phyloP scores from a whole-genome alignment of 768 basidiomycete genomes.

The Mycena venus region DNA sequence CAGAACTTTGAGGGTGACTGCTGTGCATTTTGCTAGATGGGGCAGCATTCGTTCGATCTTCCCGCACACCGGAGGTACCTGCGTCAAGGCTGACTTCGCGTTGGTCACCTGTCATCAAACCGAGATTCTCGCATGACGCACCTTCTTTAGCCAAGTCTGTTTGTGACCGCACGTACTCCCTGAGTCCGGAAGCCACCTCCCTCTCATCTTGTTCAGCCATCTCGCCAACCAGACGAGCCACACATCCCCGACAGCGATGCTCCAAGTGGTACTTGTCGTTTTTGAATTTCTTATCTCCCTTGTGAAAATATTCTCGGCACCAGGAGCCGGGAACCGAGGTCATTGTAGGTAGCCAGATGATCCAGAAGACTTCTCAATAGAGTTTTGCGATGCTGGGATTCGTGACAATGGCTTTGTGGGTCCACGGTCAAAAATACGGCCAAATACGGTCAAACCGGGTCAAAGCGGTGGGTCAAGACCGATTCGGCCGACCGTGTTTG shows the following conservation, averaged over 20 bases:
- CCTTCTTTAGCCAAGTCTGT: neutral
- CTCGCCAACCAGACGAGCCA: neutral
- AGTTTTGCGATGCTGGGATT: neutral
- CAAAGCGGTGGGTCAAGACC: neutral
- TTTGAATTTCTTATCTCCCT: too few relatives aligned
- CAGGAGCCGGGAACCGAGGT: too few relatives aligned
- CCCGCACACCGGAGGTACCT: too few relatives aligned
- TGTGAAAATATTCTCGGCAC: too few relatives aligned
- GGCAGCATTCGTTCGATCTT: neutral
- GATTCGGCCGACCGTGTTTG: neutral
- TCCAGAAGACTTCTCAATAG: neutral
- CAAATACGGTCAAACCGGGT: neutral
- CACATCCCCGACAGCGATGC: neutral
- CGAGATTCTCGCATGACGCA: neutral
- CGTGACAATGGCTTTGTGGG: neutral
- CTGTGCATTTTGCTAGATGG: neutral
- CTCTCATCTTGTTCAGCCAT: neutral
- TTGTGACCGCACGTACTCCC: neutral
- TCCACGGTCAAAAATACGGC: too few relatives aligned
- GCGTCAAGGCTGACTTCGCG: too few relatives aligned
- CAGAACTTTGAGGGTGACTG: neutral
- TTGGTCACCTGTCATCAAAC: too few relatives aligned
- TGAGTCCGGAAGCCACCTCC: neutral
- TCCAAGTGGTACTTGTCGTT: neutral
- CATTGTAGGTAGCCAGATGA: too few relatives aligned